Evolutionary conservation across 2,329 filamentous ascomycete species (phyloP), one percentile per base, ranked within the genome.

Genomic region (Periglandula ipomoeae): DNA sequence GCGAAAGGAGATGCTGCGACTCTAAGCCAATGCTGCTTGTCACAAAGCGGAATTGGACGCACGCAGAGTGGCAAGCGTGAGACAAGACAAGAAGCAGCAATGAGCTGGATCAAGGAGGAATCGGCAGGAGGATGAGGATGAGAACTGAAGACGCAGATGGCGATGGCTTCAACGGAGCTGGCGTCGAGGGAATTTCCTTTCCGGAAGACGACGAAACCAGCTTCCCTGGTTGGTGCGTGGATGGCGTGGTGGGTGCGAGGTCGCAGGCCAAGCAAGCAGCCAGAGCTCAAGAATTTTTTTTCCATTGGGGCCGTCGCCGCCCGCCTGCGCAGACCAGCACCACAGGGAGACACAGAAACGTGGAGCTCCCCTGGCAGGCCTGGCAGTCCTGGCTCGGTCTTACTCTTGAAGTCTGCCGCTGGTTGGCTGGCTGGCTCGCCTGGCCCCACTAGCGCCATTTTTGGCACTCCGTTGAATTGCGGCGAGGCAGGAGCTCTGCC

Each of bases 131-230:
- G 17, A 13, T 23, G 26, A 34, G 35, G 37, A 41, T 32, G 47
- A 47, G 35, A 30, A 19, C 15, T 30, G 30, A 32, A 32, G 15
- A 41, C 30, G 44, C 24, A 27, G 49, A 46, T 47, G 53, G 44
- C 26, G 50, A 52, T 49, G 47, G 47, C 50, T 44, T 52, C 50
- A 23, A 49, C 10, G 42, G 17, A 43, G 32, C 34, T 17, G 43
- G 19, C 20, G 26, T 52, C 44, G 53, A 55, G 53, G 52, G 52
- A 55, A 55, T 52, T 52, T 52, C 43, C 50, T 52, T 55, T 51
- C 48, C 52, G 52, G 50, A 53, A 40, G 39, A 42, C 52, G 52
- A 47, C 51, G 49, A 52, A 50, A 52, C 47, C 38, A 53, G 50
- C 49, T 52, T 50, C n/a, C 47, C 47, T 53, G 47, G 47, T 50